These are phyloP conservation scores for Raffaelea arxii DNA, from an alignment of 2,329 filamentous ascomycete genomes.

Conservation along the genomic window DNA sequence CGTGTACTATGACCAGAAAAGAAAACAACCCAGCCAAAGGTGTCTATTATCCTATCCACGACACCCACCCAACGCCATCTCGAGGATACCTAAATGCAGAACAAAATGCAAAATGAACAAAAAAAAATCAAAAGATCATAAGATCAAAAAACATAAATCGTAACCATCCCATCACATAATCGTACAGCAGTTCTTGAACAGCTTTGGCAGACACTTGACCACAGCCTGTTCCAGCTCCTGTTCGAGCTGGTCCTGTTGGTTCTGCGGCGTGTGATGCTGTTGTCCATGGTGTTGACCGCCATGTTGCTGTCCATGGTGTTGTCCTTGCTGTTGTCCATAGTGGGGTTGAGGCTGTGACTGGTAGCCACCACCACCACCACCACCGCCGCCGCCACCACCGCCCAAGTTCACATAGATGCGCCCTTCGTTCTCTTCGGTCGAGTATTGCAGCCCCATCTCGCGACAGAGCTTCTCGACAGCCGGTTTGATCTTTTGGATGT, in stretches of 20 bases:
- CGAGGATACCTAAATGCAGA: neutral
- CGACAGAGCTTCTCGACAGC: constrained; percentile 78
- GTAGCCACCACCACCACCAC: constrained; percentile 18
- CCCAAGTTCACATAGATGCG: constrained; percentile 81
- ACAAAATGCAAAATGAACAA: neutral
- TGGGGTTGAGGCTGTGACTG: constrained; percentile 14
- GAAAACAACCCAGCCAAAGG: no score
- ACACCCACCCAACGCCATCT: neutral
- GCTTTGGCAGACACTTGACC: constrained; percentile 43
- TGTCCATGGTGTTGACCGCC: constrained; percentile 26
- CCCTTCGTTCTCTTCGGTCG: constrained; percentile 82
- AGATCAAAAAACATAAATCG: neutral
- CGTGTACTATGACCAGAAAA: no score
- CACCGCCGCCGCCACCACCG: constrained; percentile 43
- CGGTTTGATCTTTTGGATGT: constrained; percentile 94
- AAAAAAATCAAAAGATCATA: neutral
- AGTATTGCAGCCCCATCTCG: constrained; percentile 72
- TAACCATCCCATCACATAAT: constrained; percentile 50
- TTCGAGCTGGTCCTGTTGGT: constrained; percentile 44
- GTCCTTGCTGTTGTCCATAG: constrained; percentile 24
- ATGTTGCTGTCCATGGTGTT: constrained; percentile 20
- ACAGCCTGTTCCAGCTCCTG: constrained; percentile 39
- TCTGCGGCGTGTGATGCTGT: constrained; percentile 20
- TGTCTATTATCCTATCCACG: no score
- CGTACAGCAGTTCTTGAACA: constrained; percentile 57